Conservation (phyloP, 306 rosid genomes). For the Citrullus colocynthis region DNA sequence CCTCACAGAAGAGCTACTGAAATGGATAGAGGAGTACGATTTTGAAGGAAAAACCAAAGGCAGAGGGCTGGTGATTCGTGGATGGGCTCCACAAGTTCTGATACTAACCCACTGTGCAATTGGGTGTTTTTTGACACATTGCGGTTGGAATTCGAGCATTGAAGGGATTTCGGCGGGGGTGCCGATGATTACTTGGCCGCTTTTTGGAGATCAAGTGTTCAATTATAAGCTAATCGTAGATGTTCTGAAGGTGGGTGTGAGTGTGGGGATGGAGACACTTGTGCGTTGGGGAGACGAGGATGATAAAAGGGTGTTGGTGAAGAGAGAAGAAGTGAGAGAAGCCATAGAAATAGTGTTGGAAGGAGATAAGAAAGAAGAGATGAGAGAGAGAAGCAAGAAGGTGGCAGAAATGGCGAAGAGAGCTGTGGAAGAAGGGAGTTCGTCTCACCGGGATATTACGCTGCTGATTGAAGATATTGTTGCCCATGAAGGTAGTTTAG, state of each 20-base stretch:
- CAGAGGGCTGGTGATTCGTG: conserved; percentile 10
- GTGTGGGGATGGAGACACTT: conserved; percentile 28
- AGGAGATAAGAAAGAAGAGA: conserved; percentile 22
- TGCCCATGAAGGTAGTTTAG: no score
- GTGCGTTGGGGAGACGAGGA: conserved; percentile 28
- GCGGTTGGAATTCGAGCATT: conserved; percentile 61
- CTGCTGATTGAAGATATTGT: conserved; percentile 32
- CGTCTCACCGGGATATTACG: conserved; percentile 31
- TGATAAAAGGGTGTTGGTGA: conserved; percentile 28
- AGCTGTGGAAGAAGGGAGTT: conserved; percentile 45
- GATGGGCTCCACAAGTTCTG: conserved; percentile 24
- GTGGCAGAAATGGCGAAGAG: conserved; percentile 29
- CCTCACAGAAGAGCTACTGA: conserved; percentile 15
- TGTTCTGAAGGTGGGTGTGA: conserved; percentile 26
- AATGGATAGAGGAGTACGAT: conserved; percentile 1
- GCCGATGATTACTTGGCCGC: conserved; percentile 57
- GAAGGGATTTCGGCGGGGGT: conserved; percentile 42
- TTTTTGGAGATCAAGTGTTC: conserved; percentile 41
- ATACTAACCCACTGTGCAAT: conserved; percentile 21
- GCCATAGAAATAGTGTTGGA: conserved; percentile 32
- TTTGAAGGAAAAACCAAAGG: conserved; percentile 12
- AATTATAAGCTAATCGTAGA: conserved; percentile 32
- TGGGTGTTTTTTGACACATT: conserved; percentile 58
- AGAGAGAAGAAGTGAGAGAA: conserved; percentile 19
- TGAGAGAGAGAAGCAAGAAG: conserved; percentile 22